A percentile compares a stretch with the other conserved stretches of the same genome.
Conservation (phyloP, 129 eudicot genomes). For the Gnaphalium uliginosum region DNA sequence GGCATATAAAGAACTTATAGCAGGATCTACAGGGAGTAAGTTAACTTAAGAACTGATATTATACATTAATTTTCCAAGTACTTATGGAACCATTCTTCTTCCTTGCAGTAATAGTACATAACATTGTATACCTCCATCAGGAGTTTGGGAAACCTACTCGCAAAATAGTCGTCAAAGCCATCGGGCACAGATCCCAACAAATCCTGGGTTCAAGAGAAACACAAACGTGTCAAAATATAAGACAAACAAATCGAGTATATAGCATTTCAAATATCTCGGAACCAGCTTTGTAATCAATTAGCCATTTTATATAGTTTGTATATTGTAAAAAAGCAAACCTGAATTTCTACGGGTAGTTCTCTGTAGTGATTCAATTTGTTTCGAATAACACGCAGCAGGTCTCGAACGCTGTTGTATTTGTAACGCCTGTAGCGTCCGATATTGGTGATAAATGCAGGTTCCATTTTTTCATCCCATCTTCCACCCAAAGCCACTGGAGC, state of each 20-base stretch:
- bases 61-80: constrained; percentile 39
- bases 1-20: not conserved
- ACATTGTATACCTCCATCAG: constrained; percentile 88
- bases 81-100: constrained; percentile 68
- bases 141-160: constrained; percentile 69
- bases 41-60: not conserved
- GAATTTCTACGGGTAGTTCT: constrained; percentile 78
- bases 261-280: too few species aligned
- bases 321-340: constrained; percentile 47
- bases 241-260: too few species aligned
- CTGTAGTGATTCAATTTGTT: constrained; percentile 85
- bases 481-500: constrained; percentile 68
- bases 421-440: constrained; percentile 82
- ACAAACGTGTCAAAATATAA: not conserved
- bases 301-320: not conserved
- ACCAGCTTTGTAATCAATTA: not conserved
- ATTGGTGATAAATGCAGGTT: constrained; percentile 58
- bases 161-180: constrained; percentile 78
- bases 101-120: constrained; percentile 54
- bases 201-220: constrained; percentile 45
- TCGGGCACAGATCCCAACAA: constrained; percentile 82
- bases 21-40: constrained; percentile 2
- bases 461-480: constrained; percentile 86
- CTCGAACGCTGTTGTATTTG: constrained; percentile 74
- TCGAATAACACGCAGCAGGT: constrained; percentile 81